phyloP scores from a whole-genome alignment of 129 eudicot species.

The Solidago caesia region DNA sequence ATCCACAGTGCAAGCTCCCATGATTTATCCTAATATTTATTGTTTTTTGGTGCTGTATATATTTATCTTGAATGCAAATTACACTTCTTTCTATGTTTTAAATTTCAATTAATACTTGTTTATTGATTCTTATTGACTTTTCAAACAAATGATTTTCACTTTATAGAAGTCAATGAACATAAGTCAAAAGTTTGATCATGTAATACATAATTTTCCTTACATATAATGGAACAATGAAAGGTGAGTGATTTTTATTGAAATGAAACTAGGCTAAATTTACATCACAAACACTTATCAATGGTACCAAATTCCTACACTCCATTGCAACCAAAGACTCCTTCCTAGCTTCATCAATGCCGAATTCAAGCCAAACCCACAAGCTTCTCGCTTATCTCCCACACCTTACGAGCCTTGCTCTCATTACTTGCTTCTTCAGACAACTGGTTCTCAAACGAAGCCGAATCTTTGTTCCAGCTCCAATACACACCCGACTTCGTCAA shows the following conservation, averaged over 20 bases:
- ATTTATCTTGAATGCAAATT: no score
- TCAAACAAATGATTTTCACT: no score
- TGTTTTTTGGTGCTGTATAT: no score
- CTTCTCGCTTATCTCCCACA: constrained; percentile 90
- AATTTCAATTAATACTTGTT: no score
- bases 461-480: constrained; percentile 95
- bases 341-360: constrained; percentile 2
- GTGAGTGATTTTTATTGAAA: constrained; percentile 34
- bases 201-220: background rate
- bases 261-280: constrained; percentile 33
- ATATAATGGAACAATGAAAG: background rate
- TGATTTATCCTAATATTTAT: no score
- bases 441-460: constrained; percentile 90
- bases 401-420: constrained; percentile 68
- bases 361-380: constrained; percentile 75
- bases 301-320: constrained; percentile 35
- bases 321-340: constrained; percentile 12
- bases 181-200: background rate
- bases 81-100: no score
- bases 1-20: no score
- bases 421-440: constrained; percentile 88
- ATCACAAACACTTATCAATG: constrained; percentile 25
- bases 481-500: constrained; percentile 93
- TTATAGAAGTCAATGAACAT: background rate
- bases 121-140: no score